These are phyloP conservation scores for Globisporangium radiosum DNA, from an alignment of 352 stramenopile genomes.

Conservation along the genomic window DNA sequence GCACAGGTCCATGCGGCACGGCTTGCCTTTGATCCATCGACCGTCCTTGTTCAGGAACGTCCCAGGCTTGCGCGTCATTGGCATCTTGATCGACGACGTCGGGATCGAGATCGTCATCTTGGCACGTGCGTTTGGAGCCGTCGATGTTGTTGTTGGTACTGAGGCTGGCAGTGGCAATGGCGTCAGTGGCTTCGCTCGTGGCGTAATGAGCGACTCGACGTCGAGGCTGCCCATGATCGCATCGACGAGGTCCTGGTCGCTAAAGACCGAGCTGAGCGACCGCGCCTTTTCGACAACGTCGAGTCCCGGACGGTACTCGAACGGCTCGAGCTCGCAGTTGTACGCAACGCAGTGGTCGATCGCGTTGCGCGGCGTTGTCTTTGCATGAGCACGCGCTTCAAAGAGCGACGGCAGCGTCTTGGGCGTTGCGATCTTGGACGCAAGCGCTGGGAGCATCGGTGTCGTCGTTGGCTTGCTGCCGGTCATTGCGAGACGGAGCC, in stretches of 20 bases:
- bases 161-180: conserved; percentile 2
- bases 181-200: conserved; percentile 7
- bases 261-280: conserved; percentile 71
- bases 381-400: conserved; percentile 10
- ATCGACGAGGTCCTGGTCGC: conserved; percentile 70
- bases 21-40: conserved; percentile 85
- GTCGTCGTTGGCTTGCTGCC: conserved; percentile 12
- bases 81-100: conserved; percentile 18
- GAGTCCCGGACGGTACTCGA: conserved; percentile 40
- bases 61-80: conserved; percentile 58
- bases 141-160: neutral
- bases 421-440: conserved; percentile 10
- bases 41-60: conserved; percentile 87
- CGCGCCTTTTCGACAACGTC: conserved; percentile 20
- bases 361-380: conserved; percentile 10
- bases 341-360: conserved; percentile 18
- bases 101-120: conserved; percentile 21
- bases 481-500: conserved; percentile 21
- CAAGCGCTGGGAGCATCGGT: conserved; percentile 14
- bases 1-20: conserved; percentile 60
- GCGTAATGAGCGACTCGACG: conserved; percentile 26
- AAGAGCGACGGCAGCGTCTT: conserved; percentile 16
- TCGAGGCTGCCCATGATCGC: conserved; percentile 75
- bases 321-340: conserved; percentile 58
- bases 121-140: conserved; percentile 22